Evolutionary conservation across 2,329 filamentous ascomycete genomes (phyloP), one percentile per base, ranked within the genome.

Genomic region (Hirsutella thompsonii): DNA sequence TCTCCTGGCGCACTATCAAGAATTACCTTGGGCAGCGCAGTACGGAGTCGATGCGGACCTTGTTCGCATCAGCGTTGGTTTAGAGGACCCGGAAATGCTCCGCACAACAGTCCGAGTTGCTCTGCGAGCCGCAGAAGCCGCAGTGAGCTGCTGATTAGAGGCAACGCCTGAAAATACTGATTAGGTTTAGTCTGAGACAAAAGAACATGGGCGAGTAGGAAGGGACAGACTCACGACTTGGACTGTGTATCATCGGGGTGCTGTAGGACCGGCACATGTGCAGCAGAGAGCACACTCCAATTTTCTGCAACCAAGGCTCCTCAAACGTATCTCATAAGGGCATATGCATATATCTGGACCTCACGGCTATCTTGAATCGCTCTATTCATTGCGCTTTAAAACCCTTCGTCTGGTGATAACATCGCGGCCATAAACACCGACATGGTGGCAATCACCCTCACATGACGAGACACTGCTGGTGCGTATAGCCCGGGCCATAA

Each of bases 1-100:
- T 19, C 67, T 98, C 28, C 63, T 98, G 26, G 92, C 92, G 4
- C 92, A 98, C 60, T 98, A 92, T 54, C 70, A 74, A 36, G 92
- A 98, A 66, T 61, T 96, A 34, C 81, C 89, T n/a, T 98, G 92
- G 92, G 86, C 84, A 35, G 77, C 74, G 20, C 69, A 79, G 44
- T 90, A 82, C 57, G 87, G 89, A 0, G 85, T 95, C 3, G 82
- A 92, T 41, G 76, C 77, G 2, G 76, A 86, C 56, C 62, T 98
- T 42, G 72, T 96, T 37, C 74, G 92, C 34, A 77, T 96, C 49
- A 95, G 89, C 54, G 83, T 96, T 40, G 92, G 92, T 0, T 61
- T 98, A 39, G 92, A 98, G 58, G 84, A 92, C 46, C 73, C 78
- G 1, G 65, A 69, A 20, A 73, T 79, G 44, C 61, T 96, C 51